Evolutionary conservation across 139 green algal genomes (phyloP), one percentile per base, ranked within the genome.

Genomic region (Chlorella vulgaris): DNA sequence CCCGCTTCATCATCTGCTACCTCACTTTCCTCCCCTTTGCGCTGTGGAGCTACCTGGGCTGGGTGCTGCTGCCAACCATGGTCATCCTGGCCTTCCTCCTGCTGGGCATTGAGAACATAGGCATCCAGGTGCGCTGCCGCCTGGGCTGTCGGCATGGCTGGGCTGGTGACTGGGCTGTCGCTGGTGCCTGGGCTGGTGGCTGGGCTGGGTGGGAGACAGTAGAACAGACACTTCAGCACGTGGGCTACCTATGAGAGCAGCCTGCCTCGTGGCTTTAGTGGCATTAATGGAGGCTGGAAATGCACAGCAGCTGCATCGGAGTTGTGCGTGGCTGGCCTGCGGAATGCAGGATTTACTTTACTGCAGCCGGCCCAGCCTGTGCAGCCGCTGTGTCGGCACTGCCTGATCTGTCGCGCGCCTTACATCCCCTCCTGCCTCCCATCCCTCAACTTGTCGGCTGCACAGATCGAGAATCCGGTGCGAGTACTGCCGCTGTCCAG

Each of bases 1-100:
- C 83, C 2, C 89, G 92, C 62, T 96, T 95, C 82, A 79, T 96
- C 62, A 78, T 94, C n/a, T 70, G 93, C 18, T 96, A 90, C 85
- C 76, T 94, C 31, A 88, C 82, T 28, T 82, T 91, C 38, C 79
- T 96, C 65, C 92, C 92, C 38, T 91, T 96, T 40, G 51, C 39
- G 2, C n/a, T 87, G 10, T 84, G 51, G 21, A 7, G 15, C 7
- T 78, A 73, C 68, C 40, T 36, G 3, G 18, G 26, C 0, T 87
- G 76, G 83, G 38, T 69, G 24, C 13, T 69, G 39, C 53, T 87
- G 0, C 73, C 83, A 31, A 39, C 63, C 19, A 38, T 68, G 28
- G 42, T 60, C 3, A 53, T 74, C 0, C 33, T 87, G 22, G 39
- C 53, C 5, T 84, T 84, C 73, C 60, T 87, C 38, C 60, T 87